These are phyloP conservation scores for Geoglossum cookeanum DNA, from an alignment of 2,329 filamentous ascomycete genomes.

Conservation along the genomic window DNA sequence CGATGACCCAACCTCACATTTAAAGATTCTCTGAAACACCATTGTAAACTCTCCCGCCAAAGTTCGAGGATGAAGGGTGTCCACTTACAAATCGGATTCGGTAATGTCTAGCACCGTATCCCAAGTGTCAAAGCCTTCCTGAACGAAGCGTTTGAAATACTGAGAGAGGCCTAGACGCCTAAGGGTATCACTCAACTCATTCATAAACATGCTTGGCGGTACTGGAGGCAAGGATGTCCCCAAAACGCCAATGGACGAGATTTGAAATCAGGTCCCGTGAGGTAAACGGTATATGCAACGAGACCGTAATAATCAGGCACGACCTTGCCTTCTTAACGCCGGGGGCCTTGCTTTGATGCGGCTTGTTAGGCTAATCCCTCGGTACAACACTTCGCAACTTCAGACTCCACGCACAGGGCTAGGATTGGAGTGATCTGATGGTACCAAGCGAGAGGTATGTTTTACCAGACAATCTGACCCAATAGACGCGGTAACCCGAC, in stretches of 20 bases:
- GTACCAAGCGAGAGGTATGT: too few relatives aligned
- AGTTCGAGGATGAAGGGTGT: constrained; percentile 3
- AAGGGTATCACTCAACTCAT: constrained; percentile 46
- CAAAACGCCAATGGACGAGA: background rate
- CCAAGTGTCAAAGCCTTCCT: constrained; percentile 74
- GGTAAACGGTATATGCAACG: background rate
- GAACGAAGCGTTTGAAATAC: constrained; percentile 52
- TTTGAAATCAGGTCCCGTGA: background rate
- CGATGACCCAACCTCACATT: constrained; percentile 66
- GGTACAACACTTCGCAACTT: too few relatives aligned
- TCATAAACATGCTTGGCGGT: constrained; percentile 25
- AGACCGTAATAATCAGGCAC: too few relatives aligned
- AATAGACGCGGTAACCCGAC: too few relatives aligned
- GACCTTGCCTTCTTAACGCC: too few relatives aligned
- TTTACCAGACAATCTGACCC: too few relatives aligned
- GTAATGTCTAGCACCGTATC: constrained; percentile 69
- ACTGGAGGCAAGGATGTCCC: background rate
- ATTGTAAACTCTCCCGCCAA: constrained; percentile 5
- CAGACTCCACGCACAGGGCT: too few relatives aligned
- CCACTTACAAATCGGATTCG: constrained; percentile 56
- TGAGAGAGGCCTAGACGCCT: constrained; percentile 60
- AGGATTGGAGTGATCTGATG: too few relatives aligned
- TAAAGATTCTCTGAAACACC: constrained; percentile 39
- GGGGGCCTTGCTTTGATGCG: too few relatives aligned
- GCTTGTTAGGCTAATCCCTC: too few relatives aligned